Percentiles rank a stretch among this genome's conserved stretches.
Conservation (phyloP, 2,329 filamentous ascomycete genomes). For the Aspergillus costaricaensis region DNA sequence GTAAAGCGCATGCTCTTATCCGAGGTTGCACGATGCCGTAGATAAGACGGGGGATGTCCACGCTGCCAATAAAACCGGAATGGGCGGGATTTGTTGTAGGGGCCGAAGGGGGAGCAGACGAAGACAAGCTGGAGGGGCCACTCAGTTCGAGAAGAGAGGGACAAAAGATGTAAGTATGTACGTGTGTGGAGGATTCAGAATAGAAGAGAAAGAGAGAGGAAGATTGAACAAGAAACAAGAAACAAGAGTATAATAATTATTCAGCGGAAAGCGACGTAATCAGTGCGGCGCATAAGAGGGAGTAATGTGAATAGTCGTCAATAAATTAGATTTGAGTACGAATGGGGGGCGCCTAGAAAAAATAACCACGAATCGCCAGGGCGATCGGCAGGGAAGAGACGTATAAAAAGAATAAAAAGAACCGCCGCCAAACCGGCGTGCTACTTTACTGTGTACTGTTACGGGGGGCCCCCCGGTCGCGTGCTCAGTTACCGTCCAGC, state of each 20-base stretch:
- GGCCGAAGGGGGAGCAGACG: not conserved
- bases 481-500: constrained; percentile 7
- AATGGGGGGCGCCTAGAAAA: not conserved
- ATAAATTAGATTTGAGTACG: not conserved
- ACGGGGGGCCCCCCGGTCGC: constrained; percentile 1
- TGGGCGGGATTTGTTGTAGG: not conserved
- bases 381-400: constrained; percentile 7
- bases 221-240: not conserved
- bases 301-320: not conserved
- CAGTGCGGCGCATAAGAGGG: not conserved
- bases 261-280: not conserved
- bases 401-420: constrained; percentile 8
- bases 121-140: not conserved
- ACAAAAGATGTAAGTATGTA: not conserved
- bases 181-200: not conserved
- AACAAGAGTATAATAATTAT: not conserved
- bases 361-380: constrained; percentile 3
- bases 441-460: not conserved
- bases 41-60: not conserved
- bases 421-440: not conserved
- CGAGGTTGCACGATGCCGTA: constrained; percentile 7
- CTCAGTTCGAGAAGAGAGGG: not conserved
- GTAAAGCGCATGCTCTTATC: constrained; percentile 9
- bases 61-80: not conserved
- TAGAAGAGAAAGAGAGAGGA: not conserved